Conservation (phyloP, 2,329 filamentous ascomycete genomes). For the Botrytis squamosa region DNA sequence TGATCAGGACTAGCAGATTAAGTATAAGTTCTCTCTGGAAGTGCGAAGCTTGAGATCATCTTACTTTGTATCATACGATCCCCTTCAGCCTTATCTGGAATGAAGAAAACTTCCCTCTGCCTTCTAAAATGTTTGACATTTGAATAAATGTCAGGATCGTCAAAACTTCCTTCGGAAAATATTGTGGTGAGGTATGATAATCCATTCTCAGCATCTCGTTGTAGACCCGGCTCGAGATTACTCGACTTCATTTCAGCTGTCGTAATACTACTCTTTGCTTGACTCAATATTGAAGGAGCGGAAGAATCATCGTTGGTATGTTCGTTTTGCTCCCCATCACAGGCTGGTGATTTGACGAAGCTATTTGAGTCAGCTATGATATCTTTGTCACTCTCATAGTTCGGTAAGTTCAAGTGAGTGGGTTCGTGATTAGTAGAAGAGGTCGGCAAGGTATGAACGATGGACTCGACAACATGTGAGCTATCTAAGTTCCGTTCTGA, state of each 20-base stretch:
- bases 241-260: conserved; percentile 12
- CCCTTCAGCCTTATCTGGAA: conserved; percentile 25
- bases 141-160: conserved; percentile 19
- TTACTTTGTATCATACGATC: conserved; percentile 21
- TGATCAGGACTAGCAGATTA: not conserved
- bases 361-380: not conserved
- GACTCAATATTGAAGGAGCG: conserved; percentile 8
- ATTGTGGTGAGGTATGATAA: conserved; percentile 23
- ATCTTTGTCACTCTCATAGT: not conserved
- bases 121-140: conserved; percentile 19
- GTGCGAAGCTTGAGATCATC: not conserved
- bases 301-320: not conserved
- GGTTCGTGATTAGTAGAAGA: not conserved
- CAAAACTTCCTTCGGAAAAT: conserved; percentile 20
- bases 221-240: conserved; percentile 17
- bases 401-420: not conserved
- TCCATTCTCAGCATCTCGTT: conserved; percentile 20
- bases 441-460: too few species aligned
- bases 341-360: not conserved
- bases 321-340: not conserved
- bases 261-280: conserved; percentile 20
- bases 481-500: not conserved
- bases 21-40: not conserved
- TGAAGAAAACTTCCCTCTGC: conserved; percentile 23
- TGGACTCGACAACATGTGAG: not conserved